These are phyloP conservation scores for Chondrus crispus DNA, from an alignment of 23 red algal species.

Conservation along the genomic window DNA sequence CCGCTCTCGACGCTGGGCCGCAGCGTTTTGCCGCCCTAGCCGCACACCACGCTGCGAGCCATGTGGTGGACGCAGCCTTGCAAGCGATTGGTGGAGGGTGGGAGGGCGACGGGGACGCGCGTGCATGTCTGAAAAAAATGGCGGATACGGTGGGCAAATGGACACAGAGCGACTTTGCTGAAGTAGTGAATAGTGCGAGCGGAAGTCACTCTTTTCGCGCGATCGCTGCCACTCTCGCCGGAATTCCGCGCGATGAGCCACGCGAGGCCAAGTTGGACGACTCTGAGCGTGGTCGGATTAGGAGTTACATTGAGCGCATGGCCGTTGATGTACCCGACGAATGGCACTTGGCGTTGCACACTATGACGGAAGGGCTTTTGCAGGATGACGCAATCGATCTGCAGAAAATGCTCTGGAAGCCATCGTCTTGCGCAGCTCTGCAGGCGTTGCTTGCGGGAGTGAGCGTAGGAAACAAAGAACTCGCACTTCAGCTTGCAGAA, in stretches of 20 bases:
- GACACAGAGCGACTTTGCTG: not conserved
- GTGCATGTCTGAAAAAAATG: not conserved
- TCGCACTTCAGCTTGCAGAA: constrained; percentile 26
- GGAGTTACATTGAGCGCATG: constrained; percentile 28
- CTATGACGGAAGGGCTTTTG: not conserved
- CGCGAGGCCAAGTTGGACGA: constrained; percentile 49
- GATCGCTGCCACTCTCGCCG: constrained; percentile 20
- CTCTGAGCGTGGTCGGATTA: constrained; percentile 1
- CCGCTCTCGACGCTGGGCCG: constrained; percentile 26
- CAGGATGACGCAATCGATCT: not conserved
- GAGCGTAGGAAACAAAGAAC: not conserved
- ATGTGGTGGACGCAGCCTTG: constrained; percentile 10
- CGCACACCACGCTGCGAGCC: constrained; percentile 34
- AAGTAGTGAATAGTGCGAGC: constrained; percentile 18
- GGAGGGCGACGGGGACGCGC: not conserved
- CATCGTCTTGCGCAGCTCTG: constrained; percentile 32
- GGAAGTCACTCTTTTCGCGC: constrained; percentile 68
- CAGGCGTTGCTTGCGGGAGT: constrained; percentile 50
- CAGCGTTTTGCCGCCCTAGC: constrained; percentile 16
- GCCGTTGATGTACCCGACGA: constrained; percentile 21
- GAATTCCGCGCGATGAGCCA: constrained; percentile 47
- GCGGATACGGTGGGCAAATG: constrained; percentile 2
- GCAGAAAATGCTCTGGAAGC: not conserved
- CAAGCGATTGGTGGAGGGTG: not conserved
- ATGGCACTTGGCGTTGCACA: not conserved